Base-by-base conservation (phyloP, 2,329 filamentous ascomycete species). In the Calonectria pseudoreteaudii region DNA sequence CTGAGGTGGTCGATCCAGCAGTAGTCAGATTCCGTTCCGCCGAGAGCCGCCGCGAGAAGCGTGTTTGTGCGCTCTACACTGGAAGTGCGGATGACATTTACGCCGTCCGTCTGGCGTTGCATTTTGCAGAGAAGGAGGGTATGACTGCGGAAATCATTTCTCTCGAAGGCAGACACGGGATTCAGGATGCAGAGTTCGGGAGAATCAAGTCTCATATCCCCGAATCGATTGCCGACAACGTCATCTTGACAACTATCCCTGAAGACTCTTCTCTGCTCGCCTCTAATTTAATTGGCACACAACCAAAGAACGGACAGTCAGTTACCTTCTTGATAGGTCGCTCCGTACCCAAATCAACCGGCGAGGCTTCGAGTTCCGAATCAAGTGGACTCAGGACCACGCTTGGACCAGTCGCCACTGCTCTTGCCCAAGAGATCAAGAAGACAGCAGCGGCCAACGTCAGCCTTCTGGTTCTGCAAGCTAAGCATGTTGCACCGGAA, bases 21-120 rank as follows among this genome's bases (percentile, higher is more conserved):
- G 50, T 68, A 7, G 50, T 73, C 16, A 70, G 52, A 23, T 76
- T 76, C 23, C 72, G 74, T 36, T 75, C 74, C 8, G 73, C 73
- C 0, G 73, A 76, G 30, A 72, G 72, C 71, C 53, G 75, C 53
- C 56, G 72, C n/a, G 69, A 79, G 68, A 77, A 97, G 82, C 95
- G 96, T 82, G 89, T 98, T 78, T 95, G 97, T 83, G 88, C 97
- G 71, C 93, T 95, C 1, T 98, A 95, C 85, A 93, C 98, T 71
- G 96, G 96, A 31, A 94, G 94, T 10, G 85, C 88, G 0, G 96
- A 98, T 81, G 96, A 98, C 81, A 90, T 91, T n/a, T 91, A 93
- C 14, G 95, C 95, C 0, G 88, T 98, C 2, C 89, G 92, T 1
- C 90, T 98, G 26, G 93, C 96, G 2, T 87, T 98, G 10, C 96